Conservation (phyloP, 768 basidiomycete genomes). For the Gyrodon lividus region DNA sequence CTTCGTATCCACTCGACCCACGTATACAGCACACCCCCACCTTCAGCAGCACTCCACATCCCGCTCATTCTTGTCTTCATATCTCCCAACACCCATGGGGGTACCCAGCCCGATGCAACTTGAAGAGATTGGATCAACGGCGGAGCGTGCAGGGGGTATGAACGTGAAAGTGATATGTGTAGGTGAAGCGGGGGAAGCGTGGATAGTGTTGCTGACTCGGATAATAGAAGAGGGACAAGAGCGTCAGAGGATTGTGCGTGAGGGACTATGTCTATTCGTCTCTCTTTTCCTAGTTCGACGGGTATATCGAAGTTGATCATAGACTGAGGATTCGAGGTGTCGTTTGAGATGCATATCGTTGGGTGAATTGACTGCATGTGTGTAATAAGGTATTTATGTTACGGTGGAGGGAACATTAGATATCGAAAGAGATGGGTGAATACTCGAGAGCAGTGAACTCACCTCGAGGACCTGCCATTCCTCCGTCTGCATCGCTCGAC, state of each 20-base stretch:
- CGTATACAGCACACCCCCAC: constrained; percentile 57
- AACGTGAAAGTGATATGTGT: constrained; percentile 48
- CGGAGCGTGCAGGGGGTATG: constrained; percentile 54
- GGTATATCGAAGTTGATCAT: constrained; percentile 61
- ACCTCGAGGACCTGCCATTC: constrained; percentile 67
- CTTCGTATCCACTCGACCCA: constrained; percentile 74
- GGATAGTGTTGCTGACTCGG: constrained; percentile 37
- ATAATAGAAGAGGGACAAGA: constrained; percentile 9
- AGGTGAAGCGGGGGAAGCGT: constrained; percentile 65
- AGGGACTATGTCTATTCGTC: constrained; percentile 37
- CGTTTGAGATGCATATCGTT: constrained; percentile 54
- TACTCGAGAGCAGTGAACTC: constrained; percentile 25
- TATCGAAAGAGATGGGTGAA: neutral
- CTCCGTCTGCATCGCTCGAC: constrained; percentile 39
- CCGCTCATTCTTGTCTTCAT: constrained; percentile 44
- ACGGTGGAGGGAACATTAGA: too few species aligned
- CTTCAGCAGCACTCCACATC: constrained; percentile 53
- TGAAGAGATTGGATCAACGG: constrained; percentile 57
- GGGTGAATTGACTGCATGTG: constrained; percentile 70
- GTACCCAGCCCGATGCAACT: constrained; percentile 60
- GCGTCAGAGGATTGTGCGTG: neutral
- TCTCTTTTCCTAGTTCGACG: constrained; percentile 52
- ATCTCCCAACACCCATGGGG: constrained; percentile 27
- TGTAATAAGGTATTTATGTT: neutral
- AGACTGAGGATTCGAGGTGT: constrained; percentile 29